Evolutionary conservation across 306 rosid genomes (phyloP), one percentile per base, ranked within the genome.

Genomic region (Cicer judaicum): DNA sequence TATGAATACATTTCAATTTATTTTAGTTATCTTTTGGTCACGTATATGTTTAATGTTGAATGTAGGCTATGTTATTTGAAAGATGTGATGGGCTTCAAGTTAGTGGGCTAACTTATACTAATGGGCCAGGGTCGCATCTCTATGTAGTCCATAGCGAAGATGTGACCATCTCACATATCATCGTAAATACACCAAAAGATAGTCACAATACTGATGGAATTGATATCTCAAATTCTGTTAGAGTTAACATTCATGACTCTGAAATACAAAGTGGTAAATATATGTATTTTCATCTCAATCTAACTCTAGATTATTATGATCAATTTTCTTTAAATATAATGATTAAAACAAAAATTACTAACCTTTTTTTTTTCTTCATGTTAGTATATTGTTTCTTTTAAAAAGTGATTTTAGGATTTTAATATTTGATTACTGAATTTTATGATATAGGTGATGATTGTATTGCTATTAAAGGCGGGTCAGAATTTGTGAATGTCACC

Each of bases 401-500:
- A 10, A 54, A 18, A 10, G 5, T 56, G 36, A 48, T 24, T 68
- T 12, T 18, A 41, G 0, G 13, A 18, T 40, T 66, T 54, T 2
- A n/a, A 36, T 18, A 19, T 53, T 10, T 47, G 10, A 2, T 24
- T n/a, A 3, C 7, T 21, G n/a, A 55, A 55, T 11, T 42, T 42
- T 47, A 68, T 10, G 2, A 57, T 36, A 16, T 70, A 85, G 92
- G 88, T 10, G 92, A 86, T 21, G 93, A 88, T 16, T 84, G 89
- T 12, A 46, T 88, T 38, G 88, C 90, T 1, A 55, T 86, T 6
- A 78, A 80, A 49, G 70, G 84, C 4, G 88, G 75, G 1, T 13
- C 82, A n/a, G n/a, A 38, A 24, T 62, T 40, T 39, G 1, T 78
- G 40, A 70, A 78, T 9, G 13, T 86, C 34, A 50, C 65, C 7